Base-by-base conservation (phyloP, 148 eudicot species). In the Camellia granthamiana region DNA sequence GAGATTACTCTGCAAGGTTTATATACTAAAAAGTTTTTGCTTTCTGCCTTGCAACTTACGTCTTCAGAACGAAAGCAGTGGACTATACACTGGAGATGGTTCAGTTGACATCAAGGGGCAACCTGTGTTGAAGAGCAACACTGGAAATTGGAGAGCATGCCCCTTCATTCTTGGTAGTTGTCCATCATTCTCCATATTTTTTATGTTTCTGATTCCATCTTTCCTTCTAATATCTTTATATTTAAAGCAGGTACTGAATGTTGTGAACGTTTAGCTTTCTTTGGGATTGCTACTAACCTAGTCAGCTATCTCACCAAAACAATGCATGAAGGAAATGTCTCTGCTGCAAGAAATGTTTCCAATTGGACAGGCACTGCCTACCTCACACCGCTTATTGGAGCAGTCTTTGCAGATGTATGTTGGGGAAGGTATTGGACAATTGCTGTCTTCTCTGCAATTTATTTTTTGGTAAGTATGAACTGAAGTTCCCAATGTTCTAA, bases 401-500 rank as follows among this genome's bases (percentile, higher is more conserved):
- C 38, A 1, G 38, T 87, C 74, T 77, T 92, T 43, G 93, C 97
- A 14, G 97, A 92, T 90, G 84, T 91, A 65, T 86, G 83, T 52
- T 90, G 90, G 97, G 97, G 97, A 80, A 89, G 93, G 90, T 92
- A 90, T 82, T 89, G 93, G 92, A 92, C 97, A 30, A 92, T 92
- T 79, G 92, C 92, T 55, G 84, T 75, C 77, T 92, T 92, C 81
- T 90, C 93, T 66, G 78, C 86, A 21, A 84, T 92, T 18, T 90
- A 92, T 74, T 88, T 92, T 77, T 83, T 92, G 43, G 93, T 90
- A 86, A 85, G 21, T 78, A 69, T 81, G 41, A 61, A 12, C 15
- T 81, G 5, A 71, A 67, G 44, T 30, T 61, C 19, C 21, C 66
- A 14, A 23, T 19, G 23, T 62, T 7, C 30, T 62, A 62, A 62